These are phyloP conservation scores for Yamadazyma ubonensis DNA, from an alignment of 805 yeast genomes.

Conservation along the genomic window DNA sequence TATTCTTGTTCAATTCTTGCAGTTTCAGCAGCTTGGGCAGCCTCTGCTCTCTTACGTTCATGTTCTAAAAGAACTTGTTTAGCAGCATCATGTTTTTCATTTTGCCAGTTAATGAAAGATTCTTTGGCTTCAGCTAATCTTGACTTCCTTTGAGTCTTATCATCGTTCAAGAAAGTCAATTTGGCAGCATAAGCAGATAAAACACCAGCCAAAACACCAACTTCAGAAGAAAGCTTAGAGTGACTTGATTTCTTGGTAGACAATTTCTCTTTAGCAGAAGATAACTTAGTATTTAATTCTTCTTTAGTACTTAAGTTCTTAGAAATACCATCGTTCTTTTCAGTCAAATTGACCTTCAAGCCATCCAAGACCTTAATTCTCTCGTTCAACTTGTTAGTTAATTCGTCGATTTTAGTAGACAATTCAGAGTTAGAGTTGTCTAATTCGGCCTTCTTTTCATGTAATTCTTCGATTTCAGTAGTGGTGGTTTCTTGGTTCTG, in stretches of 20 bases:
- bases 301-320: conserved; percentile 36
- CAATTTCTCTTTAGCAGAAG: conserved; percentile 34
- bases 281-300: conserved; percentile 39
- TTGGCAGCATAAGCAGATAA: conserved; percentile 47
- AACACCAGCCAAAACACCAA: conserved; percentile 41
- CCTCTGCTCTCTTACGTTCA: conserved; percentile 39
- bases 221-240: conserved; percentile 40
- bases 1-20: conserved; percentile 23
- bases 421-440: conserved; percentile 40
- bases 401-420: conserved; percentile 39
- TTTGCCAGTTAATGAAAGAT: conserved; percentile 43
- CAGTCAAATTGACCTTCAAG: conserved; percentile 31
- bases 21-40: conserved; percentile 40
- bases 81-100: conserved; percentile 46
- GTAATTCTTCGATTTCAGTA: conserved; percentile 44
- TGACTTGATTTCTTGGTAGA: conserved; percentile 39
- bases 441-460: conserved; percentile 42
- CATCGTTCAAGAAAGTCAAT: conserved; percentile 36
- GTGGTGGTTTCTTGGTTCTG: conserved; percentile 42
- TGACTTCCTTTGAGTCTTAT: conserved; percentile 33
- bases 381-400: conserved; percentile 42
- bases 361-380: conserved; percentile 32
- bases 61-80: conserved; percentile 34
- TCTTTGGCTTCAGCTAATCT: conserved; percentile 44
- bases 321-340: conserved; percentile 28